Base-by-base conservation (phyloP, 306 rosid species). In the Alnus rubra region DNA sequence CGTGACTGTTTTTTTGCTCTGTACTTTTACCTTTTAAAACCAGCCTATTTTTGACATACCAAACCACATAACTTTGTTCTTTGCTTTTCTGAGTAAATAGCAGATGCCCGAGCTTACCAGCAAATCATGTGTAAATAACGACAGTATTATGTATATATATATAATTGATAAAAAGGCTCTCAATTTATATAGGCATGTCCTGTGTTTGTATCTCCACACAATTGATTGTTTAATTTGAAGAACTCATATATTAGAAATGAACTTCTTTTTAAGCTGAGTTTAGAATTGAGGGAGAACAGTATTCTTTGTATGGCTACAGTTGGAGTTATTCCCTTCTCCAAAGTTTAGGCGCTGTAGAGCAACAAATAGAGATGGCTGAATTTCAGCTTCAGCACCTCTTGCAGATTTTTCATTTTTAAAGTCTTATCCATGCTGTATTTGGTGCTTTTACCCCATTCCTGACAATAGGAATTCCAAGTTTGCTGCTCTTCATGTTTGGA, bases 11-110 rank as follows among this genome's bases (percentile, higher is more conserved):
- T 73, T 73, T 71, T 63, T 19, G 59, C 71, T 18, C 47, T 42
- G 35, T 23, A 49, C 74, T 58, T 52, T 47, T 59, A 48, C 53
- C 81, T 18, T 72, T 70, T 59, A 73, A 55, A 79, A 15, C 78
- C 55, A 56, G 75, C 50, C n/a, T 68, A 73, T 47, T 60, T 73
- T n/a, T 74, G 81, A 71, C 65, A n/a, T 11, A 71, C 68, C 42
- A 54, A 47, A 53, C 35, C 79, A 62, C 78, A 35, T 18, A 48
- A 75, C 63, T 63, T 55, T 59, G 71, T 62, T 2, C 28, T 80
- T 64, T 63, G 54, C 16, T 74, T 68, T 75, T 62, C 58, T 13
- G 72, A 58, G 73, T 59, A 30, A 63, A 74, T 15, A 73, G 63
- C 74, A 48, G 30, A 48, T 56, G 52, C 52, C 52, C 2, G 52